Conservation (phyloP, 306 rosid genomes). For the Cyclanthera cordifolia region DNA sequence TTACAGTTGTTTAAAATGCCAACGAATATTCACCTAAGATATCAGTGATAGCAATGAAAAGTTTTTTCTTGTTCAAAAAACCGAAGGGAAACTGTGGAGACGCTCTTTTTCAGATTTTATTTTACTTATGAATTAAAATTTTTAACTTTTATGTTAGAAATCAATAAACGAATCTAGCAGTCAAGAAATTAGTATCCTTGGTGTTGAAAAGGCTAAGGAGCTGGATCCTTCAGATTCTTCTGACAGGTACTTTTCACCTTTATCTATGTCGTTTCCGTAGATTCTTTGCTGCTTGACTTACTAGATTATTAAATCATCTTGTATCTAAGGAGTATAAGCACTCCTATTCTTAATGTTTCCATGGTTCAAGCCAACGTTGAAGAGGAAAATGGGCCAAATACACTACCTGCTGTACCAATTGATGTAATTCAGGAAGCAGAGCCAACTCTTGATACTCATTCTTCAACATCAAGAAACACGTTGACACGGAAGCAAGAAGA, state of each 20-base stretch:
- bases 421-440: slow-evolving; percentile 20
- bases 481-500: slow-evolving; percentile 57
- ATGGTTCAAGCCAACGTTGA: slow-evolving; percentile 26
- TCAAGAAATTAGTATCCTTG: slow-evolving; percentile 37
- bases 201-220: slow-evolving; percentile 34
- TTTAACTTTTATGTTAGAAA: slow-evolving; percentile 41
- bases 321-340: slow-evolving; percentile 34
- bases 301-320: slow-evolving; percentile 11
- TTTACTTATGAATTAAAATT: slow-evolving; percentile 12
- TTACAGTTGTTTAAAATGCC: neutral
- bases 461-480: slow-evolving; percentile 27
- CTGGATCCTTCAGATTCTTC: slow-evolving; percentile 28
- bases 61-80: neutral
- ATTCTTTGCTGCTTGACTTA: slow-evolving; percentile 13
- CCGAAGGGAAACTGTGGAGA: neutral
- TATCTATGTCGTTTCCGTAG: neutral
- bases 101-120: neutral
- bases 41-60: neutral
- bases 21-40: neutral
- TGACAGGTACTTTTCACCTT: slow-evolving; percentile 30
- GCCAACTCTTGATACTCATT: slow-evolving; percentile 24
- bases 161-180: slow-evolving; percentile 39
- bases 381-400: slow-evolving; percentile 22
- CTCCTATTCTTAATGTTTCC: slow-evolving; percentile 23
- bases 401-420: slow-evolving; percentile 25